Evolutionary conservation across 2,329 filamentous ascomycete genomes (phyloP), one percentile per base, ranked within the genome.

Genomic region (Domatiomyces globalis): DNA sequence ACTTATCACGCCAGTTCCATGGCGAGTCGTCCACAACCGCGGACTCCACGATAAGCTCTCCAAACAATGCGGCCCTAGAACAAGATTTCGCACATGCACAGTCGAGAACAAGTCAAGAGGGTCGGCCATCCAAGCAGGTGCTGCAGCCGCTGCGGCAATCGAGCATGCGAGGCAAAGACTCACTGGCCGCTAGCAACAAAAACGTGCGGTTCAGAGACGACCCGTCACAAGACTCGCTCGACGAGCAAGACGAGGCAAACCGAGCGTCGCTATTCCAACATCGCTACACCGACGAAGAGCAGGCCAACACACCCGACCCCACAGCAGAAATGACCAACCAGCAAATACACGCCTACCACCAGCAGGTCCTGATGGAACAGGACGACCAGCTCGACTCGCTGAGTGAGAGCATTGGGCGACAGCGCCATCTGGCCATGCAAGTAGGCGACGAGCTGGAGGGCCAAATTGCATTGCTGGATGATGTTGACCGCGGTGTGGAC

Each of bases 391-490:
- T 98, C n/a, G 90, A 96, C 66, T 75, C 78, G 8, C 73, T 98
- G 3, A 87, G 89, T n/a, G 79, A 81, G 62, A 87, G 81, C 52
- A 95, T 98, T 60, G 79, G 85, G 3, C 80, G 92, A 42, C 92
- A 96, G 72, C 77, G 94, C 48, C 87, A 96, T 71, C 74, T 98
- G 55, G 89, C 84, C 64, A 94, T 95, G 72, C 87, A 92, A 71
- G 96, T 98, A 62, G 90, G 92, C 27, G 86, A 95, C 66, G 92
- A 98, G 73, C 75, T 98, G 36, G 92, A 96, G 61, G 84, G 81
- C 60, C 92, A 98, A 63, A 85, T 94, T 39, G 76, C 84, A 60
- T 74, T 98, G 73, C 74, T 98, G 27, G 90, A 95, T 65, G 90
- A 95, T 62, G 81, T 94, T 45, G 92, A 96, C 63, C 77, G 78